phyloP scores from a whole-genome alignment of 208 protist species.

The Crithidia mellificae region DNA sequence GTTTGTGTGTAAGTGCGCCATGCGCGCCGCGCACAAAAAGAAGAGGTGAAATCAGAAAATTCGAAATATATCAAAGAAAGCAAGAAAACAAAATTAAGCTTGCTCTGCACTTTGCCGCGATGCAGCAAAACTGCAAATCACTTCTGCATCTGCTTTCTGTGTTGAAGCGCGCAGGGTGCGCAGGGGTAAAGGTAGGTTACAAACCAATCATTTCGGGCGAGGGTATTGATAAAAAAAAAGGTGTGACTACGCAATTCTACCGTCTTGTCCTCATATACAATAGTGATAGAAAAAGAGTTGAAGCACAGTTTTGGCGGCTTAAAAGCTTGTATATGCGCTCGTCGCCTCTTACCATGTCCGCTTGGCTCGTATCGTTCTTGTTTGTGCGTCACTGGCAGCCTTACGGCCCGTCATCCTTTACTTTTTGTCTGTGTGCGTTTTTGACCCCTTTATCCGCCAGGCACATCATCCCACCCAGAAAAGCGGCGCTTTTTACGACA shows the following conservation, averaged over 20 bases:
- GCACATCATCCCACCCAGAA: too few relatives aligned
- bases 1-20: not conserved
- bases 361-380: not conserved
- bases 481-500: too few relatives aligned
- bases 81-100: not conserved
- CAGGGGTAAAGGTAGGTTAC: too few relatives aligned
- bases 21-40: not conserved
- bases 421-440: not conserved
- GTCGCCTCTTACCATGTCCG: not conserved
- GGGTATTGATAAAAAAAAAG: not conserved
- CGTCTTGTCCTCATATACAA: too few relatives aligned
- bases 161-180: too few relatives aligned
- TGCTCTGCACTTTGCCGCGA: not conserved
- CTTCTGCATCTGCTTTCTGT: too few relatives aligned
- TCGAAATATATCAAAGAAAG: too few relatives aligned
- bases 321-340: slow-evolving; percentile 9
- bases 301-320: too few relatives aligned
- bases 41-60: too few relatives aligned
- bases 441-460: not conserved
- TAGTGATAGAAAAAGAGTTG: too few relatives aligned
- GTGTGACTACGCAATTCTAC: not conserved
- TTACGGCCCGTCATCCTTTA: not conserved
- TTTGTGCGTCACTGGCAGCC: not conserved
- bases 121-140: too few relatives aligned
- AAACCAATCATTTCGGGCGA: too few relatives aligned